Evolutionary conservation across 1,139 yeast species (phyloP).

Genomic region (Suhomyces ambrosiae): DNA sequence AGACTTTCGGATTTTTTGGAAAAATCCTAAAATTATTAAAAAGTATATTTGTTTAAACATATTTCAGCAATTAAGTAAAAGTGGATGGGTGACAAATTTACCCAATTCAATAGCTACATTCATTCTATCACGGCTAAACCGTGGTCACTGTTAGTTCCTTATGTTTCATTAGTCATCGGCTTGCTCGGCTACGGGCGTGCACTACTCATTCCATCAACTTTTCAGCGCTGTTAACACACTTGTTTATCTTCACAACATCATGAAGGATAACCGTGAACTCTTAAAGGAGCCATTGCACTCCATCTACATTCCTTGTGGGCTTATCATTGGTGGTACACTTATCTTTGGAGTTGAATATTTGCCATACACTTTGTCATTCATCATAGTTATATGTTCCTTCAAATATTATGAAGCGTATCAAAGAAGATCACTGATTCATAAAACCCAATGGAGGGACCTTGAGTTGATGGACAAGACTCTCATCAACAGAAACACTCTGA

Average conservation of each 20-base stretch:
- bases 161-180: not conserved
- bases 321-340: conserved; percentile 62
- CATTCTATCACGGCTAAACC: too few relatives aligned
- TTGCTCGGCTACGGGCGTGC: conserved; percentile 5
- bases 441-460: conserved; percentile 60
- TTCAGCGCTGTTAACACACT: not conserved
- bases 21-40: too few relatives aligned
- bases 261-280: conserved; percentile 51
- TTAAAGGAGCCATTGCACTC: conserved; percentile 71
- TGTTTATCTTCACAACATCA: conserved; percentile 12
- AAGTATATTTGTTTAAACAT: too few relatives aligned
- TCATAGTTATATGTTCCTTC: conserved; percentile 46
- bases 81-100: too few relatives aligned
- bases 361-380: conserved; percentile 51
- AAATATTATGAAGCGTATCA: conserved; percentile 53
- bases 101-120: too few relatives aligned
- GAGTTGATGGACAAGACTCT: conserved; percentile 74
- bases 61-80: too few relatives aligned
- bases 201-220: conserved; percentile 3
- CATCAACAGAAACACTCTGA: conserved; percentile 67
- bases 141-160: not conserved
- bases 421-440: conserved; percentile 48
- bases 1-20: too few relatives aligned
- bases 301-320: conserved; percentile 64
- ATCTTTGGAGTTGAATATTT: conserved; percentile 55